Percentiles rank a stretch among this genome's conserved stretches.
These are phyloP conservation scores for Phoma sp. DNA, from an alignment of 2,329 filamentous ascomycete species.

Conservation along the genomic window DNA sequence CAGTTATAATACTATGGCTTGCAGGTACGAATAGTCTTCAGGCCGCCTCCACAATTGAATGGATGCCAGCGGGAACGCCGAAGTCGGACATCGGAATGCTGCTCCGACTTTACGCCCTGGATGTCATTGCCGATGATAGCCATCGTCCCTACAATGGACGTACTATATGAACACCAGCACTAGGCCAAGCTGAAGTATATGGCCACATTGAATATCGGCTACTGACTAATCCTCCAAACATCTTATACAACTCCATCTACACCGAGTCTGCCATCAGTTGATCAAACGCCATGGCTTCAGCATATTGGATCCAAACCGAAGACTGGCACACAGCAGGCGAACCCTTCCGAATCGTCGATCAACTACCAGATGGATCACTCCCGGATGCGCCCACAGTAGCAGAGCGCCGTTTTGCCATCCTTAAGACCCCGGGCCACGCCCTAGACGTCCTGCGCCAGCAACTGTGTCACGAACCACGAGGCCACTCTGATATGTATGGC, in stretches of 20 bases:
- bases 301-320: slow-evolving; percentile 19
- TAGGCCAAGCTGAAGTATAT: not conserved
- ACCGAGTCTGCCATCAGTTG: too few relatives aligned
- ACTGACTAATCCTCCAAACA: too few relatives aligned
- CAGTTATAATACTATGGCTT: not conserved
- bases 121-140: slow-evolving; percentile 3
- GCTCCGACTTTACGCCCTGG: not conserved
- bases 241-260: too few relatives aligned
- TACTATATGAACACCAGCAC: not conserved
- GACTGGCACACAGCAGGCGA: slow-evolving; percentile 22
- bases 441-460: slow-evolving; percentile 9
- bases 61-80: not conserved
- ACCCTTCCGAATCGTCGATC: slow-evolving; percentile 17
- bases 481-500: slow-evolving; percentile 62
- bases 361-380: slow-evolving; percentile 1
- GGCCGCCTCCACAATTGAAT: not conserved
- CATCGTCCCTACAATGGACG: not conserved
- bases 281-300: not conserved
- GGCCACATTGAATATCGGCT: too few relatives aligned
- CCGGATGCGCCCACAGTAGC: slow-evolving; percentile 10
- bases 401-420: slow-evolving; percentile 8
- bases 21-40: not conserved
- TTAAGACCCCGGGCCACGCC: slow-evolving; percentile 6
- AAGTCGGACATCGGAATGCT: slow-evolving; percentile 1
- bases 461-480: slow-evolving; percentile 53